Base-by-base conservation (phyloP, 2,329 filamentous ascomycete genomes). In the Cercospora berteroae region DNA sequence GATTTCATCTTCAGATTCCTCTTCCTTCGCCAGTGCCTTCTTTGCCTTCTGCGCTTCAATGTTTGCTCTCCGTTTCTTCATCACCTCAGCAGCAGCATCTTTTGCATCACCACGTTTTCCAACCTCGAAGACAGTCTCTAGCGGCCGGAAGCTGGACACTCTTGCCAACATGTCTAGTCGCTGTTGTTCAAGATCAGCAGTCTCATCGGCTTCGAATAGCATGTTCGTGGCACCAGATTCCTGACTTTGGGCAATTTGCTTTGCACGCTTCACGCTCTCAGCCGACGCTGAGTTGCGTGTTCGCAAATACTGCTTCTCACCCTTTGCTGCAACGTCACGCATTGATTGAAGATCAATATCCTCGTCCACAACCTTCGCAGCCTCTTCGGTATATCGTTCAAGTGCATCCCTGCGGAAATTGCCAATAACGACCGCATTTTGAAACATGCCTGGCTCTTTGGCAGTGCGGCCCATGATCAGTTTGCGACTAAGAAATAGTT, bases 61-160 rank as follows among this genome's bases (percentile, higher is more conserved):
- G 77, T 85, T 89, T 77, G 87, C 87, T 75, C 90, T 86, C 76
- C 90, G 85, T 58, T 88, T 86, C 73, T 88, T 89, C 87, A 95
- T 92, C 33, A 94, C 83, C 69, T 93, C 90, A 2, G 89, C 90
- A 6, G 90, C 89, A 27, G 61, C 61, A 76, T 90, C 88, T 1
- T 83, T 84, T 2, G 80, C 84, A 71, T 91, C 90, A 44, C 89
- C 90, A 68, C 89, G 87, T 72, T 90, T 88, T 6, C 91, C 91
- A 70, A 97, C 89, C 79, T 99, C 95, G 74, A 99, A 99, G n/a
- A 99, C 92, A 0, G 94, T 98, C 80, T 99, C 95, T 52, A 89
- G 85, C 0, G 96, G 95, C 73, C 92, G 88, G 81, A 95, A 99
- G 1, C 90, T 90, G 74, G 92, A 94, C 66, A 99, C 92, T 67